Evolutionary conservation across 1,284 basidiomycete genomes (phyloP).

Genomic region (Coniophora puteana): DNA sequence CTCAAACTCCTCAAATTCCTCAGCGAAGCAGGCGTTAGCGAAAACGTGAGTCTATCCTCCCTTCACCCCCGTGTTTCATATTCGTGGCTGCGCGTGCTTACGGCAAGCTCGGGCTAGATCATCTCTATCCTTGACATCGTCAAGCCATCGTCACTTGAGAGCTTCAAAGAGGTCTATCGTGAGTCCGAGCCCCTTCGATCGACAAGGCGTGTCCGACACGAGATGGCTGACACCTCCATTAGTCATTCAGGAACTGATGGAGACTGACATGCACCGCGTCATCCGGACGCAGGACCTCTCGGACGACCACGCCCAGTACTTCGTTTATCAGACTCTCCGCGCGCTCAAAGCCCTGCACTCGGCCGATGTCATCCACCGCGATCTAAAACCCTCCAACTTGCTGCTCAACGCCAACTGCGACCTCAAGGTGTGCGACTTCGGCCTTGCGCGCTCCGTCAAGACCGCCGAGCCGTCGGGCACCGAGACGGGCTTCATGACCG

Average conservation of each 20-base stretch:
- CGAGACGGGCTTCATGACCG: conserved; percentile 87
- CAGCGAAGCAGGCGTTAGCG: conserved; percentile 86
- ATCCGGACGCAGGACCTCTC: conserved; percentile 82
- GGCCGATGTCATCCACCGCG: conserved; percentile 93
- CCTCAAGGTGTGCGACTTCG: conserved; percentile 93
- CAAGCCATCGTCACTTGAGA: conserved; percentile 51
- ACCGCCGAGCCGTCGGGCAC: conserved; percentile 83
- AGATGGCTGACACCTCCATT: too few relatives aligned
- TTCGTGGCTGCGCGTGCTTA: too few relatives aligned
- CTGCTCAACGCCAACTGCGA: conserved; percentile 97
- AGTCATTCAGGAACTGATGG: conserved; percentile 91
- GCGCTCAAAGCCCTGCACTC: conserved; percentile 94
- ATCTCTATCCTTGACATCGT: conserved; percentile 85
- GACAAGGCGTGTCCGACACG: conserved; percentile 76
- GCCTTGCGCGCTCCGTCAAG: conserved; percentile 83
- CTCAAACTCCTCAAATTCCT: conserved; percentile 91
- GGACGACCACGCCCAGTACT: conserved; percentile 94
- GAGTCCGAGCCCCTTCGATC: conserved; percentile 52
- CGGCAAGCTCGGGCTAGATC: too few relatives aligned
- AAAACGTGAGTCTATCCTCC: conserved; percentile 67
- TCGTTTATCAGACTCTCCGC: conserved; percentile 91
- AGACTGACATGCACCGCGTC: conserved; percentile 86
- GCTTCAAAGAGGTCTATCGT: conserved; percentile 82
- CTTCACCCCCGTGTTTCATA: conserved; percentile 4
- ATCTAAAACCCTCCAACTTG: conserved; percentile 93